These are phyloP conservation scores for Triglochin maritima DNA, from an alignment of 106 monocot genomes.

Conservation along the genomic window DNA sequence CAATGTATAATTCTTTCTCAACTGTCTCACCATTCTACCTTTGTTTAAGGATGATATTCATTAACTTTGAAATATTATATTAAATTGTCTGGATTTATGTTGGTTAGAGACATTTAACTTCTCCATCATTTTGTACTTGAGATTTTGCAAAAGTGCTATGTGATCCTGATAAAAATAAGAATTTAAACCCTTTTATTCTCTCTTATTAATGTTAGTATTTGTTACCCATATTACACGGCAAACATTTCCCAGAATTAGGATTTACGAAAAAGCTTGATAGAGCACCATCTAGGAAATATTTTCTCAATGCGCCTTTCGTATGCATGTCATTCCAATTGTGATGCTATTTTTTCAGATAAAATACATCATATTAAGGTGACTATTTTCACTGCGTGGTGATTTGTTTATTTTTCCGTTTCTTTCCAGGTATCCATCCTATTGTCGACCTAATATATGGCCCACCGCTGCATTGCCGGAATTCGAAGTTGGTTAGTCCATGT, in stretches of 20 bases:
- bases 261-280: too few species aligned
- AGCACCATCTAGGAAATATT: too few species aligned
- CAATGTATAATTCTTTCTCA: neutral
- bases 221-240: too few species aligned
- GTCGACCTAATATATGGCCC: slow-evolving; percentile 90
- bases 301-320: too few species aligned
- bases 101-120: too few species aligned
- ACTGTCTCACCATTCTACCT: neutral
- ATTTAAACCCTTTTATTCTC: too few species aligned
- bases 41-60: neutral
- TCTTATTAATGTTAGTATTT: too few species aligned
- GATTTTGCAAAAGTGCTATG: neutral
- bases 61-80: neutral
- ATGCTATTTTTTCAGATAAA: neutral
- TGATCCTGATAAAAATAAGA: too few species aligned
- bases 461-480: slow-evolving; percentile 57
- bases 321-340: too few species aligned
- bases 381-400: too few species aligned
- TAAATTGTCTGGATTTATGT: neutral
- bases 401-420: neutral
- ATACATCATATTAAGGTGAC: too few species aligned
- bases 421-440: slow-evolving; percentile 87
- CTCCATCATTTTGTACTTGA: neutral
- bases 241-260: too few species aligned
- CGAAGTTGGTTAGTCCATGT: slow-evolving; percentile 50